These are phyloP conservation scores for Candida sithepensis DNA, from an alignment of 805 yeast genomes.

Conservation along the genomic window DNA sequence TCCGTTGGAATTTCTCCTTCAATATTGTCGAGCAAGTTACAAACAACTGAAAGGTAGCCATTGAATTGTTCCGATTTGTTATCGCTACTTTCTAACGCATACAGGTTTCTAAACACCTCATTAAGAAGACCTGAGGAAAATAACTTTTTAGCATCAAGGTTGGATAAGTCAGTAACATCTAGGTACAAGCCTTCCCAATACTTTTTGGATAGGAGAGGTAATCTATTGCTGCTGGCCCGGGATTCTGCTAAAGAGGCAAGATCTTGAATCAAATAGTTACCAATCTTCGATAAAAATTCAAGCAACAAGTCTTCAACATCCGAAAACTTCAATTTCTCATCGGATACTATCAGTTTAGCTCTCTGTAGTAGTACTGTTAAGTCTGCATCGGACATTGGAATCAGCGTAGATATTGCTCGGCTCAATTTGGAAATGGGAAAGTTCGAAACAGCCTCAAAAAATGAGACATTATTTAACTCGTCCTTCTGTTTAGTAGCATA, in stretches of 20 bases:
- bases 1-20: not conserved
- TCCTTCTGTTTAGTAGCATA: slow-evolving; percentile 2
- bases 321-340: slow-evolving; percentile 16
- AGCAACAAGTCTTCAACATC: slow-evolving; percentile 30
- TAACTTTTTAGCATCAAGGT: slow-evolving; percentile 6
- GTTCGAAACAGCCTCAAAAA: slow-evolving; percentile 34
- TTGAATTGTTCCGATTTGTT: not conserved
- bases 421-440: slow-evolving; percentile 28
- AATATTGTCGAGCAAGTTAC: not conserved
- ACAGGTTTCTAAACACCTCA: slow-evolving; percentile 22
- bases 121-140: slow-evolving; percentile 24
- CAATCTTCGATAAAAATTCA: slow-evolving; percentile 41
- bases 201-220: slow-evolving; percentile 18
- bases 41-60: slow-evolving; percentile 1
- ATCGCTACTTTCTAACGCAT: slow-evolving; percentile 3
- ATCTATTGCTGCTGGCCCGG: slow-evolving; percentile 4
- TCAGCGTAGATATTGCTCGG: slow-evolving; percentile 24
- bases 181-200: slow-evolving; percentile 25
- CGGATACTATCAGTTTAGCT: slow-evolving; percentile 30
- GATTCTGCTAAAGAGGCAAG: not conserved
- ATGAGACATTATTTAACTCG: slow-evolving; percentile 17
- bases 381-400: slow-evolving; percentile 46
- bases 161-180: not conserved
- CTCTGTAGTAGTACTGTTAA: slow-evolving; percentile 42
- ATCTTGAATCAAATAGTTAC: slow-evolving; percentile 35